A percentile compares a stretch with the other conserved stretches of the same genome.
Conservation (phyloP, 1,284 basidiomycete genomes). For the Melampsora occidentalis region DNA sequence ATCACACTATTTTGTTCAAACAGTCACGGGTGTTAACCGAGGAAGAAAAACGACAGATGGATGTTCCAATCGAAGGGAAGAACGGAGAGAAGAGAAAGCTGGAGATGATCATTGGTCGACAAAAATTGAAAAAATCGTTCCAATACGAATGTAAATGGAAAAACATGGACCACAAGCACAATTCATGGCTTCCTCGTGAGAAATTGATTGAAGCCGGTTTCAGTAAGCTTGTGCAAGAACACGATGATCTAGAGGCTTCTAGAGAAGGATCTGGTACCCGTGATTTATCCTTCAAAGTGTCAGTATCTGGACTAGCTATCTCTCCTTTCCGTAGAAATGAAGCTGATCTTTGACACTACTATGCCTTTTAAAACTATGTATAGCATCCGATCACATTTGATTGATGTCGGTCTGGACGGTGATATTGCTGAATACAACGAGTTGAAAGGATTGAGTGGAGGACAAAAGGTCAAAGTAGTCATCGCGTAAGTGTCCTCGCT, state of each 20-base stretch:
- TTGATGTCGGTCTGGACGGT: conserved; percentile 85
- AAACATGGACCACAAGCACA: conserved; percentile 83
- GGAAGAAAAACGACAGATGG: conserved; percentile 77
- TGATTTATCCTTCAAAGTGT: conserved; percentile 48
- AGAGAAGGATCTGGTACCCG: conserved; percentile 82
- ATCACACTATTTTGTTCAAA: neutral
- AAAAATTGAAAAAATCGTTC: conserved; percentile 93
- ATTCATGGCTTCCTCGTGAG: conserved; percentile 91
- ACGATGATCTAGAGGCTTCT: conserved; percentile 91
- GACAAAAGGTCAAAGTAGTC: conserved; percentile 96
- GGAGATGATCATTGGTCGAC: conserved; percentile 85
- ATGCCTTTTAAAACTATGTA: conserved; percentile 18
- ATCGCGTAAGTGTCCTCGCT: conserved; percentile 60
- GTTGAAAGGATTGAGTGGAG: conserved; percentile 65
- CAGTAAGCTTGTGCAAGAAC: conserved; percentile 85
- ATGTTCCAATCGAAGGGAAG: conserved; percentile 84
- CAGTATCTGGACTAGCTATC: conserved; percentile 57
- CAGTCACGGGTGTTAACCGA: conserved; percentile 78
- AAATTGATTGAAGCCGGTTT: conserved; percentile 85
- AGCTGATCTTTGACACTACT: conserved; percentile 37
- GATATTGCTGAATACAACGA: conserved; percentile 97
- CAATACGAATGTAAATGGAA: conserved; percentile 97
- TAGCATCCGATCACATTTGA: conserved; percentile 52
- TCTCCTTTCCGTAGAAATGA: conserved; percentile 59
- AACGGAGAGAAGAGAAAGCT: conserved; percentile 88